Percentiles rank a stretch among this genome's conserved stretches.
These are phyloP conservation scores for Hyphopichia khmerensis DNA, from an alignment of 1,139 yeast genomes.

Conservation along the genomic window DNA sequence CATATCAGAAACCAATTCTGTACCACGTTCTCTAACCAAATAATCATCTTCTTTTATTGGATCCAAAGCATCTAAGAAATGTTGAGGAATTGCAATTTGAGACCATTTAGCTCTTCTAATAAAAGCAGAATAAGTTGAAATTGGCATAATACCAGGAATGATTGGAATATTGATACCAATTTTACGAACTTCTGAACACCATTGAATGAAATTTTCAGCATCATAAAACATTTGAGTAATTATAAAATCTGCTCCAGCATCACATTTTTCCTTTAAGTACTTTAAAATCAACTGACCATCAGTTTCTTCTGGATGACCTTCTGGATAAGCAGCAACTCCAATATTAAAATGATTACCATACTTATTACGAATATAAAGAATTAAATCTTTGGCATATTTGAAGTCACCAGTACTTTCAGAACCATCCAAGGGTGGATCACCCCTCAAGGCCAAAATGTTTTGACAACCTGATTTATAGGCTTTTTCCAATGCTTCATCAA, in stretches of 20 bases:
- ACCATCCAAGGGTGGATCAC: constrained; percentile 81
- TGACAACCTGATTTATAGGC: constrained; percentile 94
- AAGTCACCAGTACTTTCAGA: constrained; percentile 70
- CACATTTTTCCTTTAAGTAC: constrained; percentile 81
- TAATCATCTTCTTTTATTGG: constrained; percentile 90
- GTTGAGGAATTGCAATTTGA: constrained; percentile 72
- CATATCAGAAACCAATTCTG: constrained; percentile 80
- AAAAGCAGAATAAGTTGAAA: constrained; percentile 89
- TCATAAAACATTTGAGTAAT: constrained; percentile 94
- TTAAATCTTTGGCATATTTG: constrained; percentile 66
- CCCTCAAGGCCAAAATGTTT: constrained; percentile 83
- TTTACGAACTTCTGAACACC: constrained; percentile 75
- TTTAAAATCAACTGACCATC: constrained; percentile 55
- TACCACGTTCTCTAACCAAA: constrained; percentile 82
- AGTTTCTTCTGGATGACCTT: constrained; percentile 81
- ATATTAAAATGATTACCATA: constrained; percentile 66
- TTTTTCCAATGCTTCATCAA: constrained; percentile 80
- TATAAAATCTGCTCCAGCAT: constrained; percentile 90
- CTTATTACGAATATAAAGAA: constrained; percentile 50
- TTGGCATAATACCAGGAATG: constrained; percentile 98
- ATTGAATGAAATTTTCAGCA: constrained; percentile 73
- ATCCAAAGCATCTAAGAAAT: constrained; percentile 68
- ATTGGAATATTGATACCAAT: constrained; percentile 84
- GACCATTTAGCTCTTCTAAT: constrained; percentile 95
- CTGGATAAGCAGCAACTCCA: constrained; percentile 78